Conservation (phyloP, 2,329 filamentous ascomycete genomes). For the Harringtonia aguacate region DNA sequence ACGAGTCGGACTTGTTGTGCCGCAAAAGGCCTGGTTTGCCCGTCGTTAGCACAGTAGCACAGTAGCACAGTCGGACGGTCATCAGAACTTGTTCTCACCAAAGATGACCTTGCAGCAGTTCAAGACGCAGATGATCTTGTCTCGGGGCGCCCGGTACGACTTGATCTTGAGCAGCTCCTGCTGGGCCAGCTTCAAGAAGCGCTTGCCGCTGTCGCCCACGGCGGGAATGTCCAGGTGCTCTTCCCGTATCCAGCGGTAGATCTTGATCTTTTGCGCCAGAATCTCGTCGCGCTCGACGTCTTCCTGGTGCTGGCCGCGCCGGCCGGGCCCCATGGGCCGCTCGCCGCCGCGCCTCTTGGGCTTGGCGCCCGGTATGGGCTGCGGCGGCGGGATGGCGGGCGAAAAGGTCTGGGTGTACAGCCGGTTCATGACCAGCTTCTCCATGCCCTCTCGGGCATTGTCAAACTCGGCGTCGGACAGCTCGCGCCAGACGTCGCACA, state of each 20-base stretch:
- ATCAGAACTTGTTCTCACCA: constrained; percentile 38
- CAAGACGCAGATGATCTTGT: constrained; percentile 96
- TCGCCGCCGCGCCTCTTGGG: constrained; percentile 59
- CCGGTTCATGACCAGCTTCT: constrained; percentile 98
- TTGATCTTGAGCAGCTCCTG: constrained; percentile 95
- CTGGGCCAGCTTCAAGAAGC: constrained; percentile 81
- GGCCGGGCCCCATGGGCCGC: constrained; percentile 63
- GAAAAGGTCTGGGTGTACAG: constrained; percentile 95
- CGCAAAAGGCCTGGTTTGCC: constrained; percentile 63
- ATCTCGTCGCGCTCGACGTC: constrained; percentile 95
- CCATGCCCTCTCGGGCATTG: constrained; percentile 97
- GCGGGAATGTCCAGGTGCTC: constrained; percentile 87
- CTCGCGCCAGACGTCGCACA: constrained; percentile 92
- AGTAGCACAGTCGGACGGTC: too few species aligned
- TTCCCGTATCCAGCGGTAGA: constrained; percentile 90
- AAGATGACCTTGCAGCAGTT: constrained; percentile 99
- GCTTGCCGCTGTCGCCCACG: constrained; percentile 73
- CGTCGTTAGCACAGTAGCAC: too few species aligned
- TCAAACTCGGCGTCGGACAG: constrained; percentile 96
- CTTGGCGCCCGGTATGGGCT: constrained; percentile 58
- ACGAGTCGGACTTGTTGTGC: constrained; percentile 87
- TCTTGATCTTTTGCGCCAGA: constrained; percentile 91
- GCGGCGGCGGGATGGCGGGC: constrained; percentile 75
- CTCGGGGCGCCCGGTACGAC: constrained; percentile 88
- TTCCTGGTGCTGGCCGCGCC: constrained; percentile 91